A percentile compares a stretch with the other conserved stretches of the same genome.
Conservation (phyloP, 495 filamentous ascomycete species). For the Aspergillus ostianus region DNA sequence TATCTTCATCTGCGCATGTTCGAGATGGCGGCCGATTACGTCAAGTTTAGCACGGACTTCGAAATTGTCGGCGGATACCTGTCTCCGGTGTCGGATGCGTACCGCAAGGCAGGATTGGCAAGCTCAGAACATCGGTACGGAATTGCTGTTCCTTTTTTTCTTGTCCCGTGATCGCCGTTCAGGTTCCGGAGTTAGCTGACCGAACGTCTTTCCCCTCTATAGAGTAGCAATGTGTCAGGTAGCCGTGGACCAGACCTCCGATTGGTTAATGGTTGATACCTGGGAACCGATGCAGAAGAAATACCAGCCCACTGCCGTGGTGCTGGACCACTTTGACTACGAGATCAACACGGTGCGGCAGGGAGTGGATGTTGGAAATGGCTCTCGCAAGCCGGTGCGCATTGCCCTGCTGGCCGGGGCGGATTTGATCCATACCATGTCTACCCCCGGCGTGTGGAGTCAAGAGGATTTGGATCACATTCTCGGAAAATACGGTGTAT, state of each 20-base stretch:
- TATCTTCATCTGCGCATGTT: constrained; percentile 93
- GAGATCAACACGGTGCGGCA: constrained; percentile 79
- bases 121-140: constrained; percentile 68
- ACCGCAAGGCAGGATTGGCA: constrained; percentile 87
- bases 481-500: constrained; percentile 72
- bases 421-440: constrained; percentile 87
- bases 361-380: constrained; percentile 66
- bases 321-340: constrained; percentile 84
- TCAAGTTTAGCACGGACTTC: constrained; percentile 75
- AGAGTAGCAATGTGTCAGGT: constrained; percentile 70
- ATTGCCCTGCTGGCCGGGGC: constrained; percentile 78
- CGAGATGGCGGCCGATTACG: constrained; percentile 83
- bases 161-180: neutral
- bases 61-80: constrained; percentile 85
- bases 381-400: constrained; percentile 57
- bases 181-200: neutral
- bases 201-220: neutral
- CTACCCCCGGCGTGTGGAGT: constrained; percentile 72
- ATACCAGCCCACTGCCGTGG: constrained; percentile 85
- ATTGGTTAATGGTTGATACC: constrained; percentile 85
- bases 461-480: constrained; percentile 82
- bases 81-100: constrained; percentile 77
- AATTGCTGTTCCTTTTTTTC: neutral
- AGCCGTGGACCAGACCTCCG: constrained; percentile 70
- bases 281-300: constrained; percentile 72